These are phyloP conservation scores for Phialocephala subalpina DNA, from an alignment of 2,329 filamentous ascomycete species.

Conservation along the genomic window DNA sequence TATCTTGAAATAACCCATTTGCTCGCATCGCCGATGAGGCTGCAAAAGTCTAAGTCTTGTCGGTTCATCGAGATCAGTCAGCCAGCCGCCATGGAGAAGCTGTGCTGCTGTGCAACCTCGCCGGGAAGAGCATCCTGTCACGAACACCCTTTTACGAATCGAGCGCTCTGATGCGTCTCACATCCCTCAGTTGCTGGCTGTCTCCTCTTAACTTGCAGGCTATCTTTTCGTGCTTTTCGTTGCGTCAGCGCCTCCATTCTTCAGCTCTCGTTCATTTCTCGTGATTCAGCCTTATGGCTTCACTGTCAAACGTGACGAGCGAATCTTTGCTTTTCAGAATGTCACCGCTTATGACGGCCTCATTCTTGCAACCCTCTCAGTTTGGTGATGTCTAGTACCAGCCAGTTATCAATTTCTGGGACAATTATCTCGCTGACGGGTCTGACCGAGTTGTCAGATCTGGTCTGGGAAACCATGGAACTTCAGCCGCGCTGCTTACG, in stretches of 20 bases:
- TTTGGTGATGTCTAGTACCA: neutral
- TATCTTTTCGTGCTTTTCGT: too few species aligned
- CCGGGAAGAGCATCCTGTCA: neutral
- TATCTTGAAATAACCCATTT: neutral
- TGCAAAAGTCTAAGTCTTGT: neutral
- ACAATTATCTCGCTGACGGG: neutral
- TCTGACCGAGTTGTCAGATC: neutral
- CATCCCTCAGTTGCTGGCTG: neutral
- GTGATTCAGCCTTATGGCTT: slow-evolving; percentile 1
- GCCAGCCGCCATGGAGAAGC: too few species aligned
- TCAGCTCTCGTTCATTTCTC: neutral
- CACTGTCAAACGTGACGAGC: too few species aligned
- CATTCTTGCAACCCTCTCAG: neutral
- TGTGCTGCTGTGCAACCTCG: neutral
- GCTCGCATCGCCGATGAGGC: neutral
- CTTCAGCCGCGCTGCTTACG: too few species aligned
- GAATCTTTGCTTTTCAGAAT: too few species aligned
- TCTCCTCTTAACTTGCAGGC: too few species aligned
- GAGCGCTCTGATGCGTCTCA: neutral
- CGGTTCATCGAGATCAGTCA: neutral
- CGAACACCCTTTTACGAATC: neutral
- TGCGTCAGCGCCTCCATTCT: neutral
- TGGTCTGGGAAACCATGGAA: too few species aligned
- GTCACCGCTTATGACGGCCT: neutral
- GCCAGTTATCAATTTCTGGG: neutral